A percentile compares a stretch with the other conserved stretches of the same genome.
These are phyloP conservation scores for Salix arbutifolia DNA, from an alignment of 345 rosid genomes.

Conservation along the genomic window DNA sequence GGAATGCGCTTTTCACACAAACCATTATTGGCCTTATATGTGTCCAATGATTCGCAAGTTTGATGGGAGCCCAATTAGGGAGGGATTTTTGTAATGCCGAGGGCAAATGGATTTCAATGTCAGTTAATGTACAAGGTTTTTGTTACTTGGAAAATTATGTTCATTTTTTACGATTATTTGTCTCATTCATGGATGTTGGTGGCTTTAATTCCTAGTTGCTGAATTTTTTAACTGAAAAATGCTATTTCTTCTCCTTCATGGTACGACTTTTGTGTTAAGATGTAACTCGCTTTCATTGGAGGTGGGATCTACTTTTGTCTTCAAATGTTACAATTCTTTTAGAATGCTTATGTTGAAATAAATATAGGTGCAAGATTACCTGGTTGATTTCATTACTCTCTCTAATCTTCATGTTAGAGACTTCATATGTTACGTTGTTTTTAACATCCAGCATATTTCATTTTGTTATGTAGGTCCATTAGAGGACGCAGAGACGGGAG, in stretches of 20 bases:
- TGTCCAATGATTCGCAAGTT: background rate
- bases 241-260: background rate
- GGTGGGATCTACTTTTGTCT: background rate
- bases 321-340: background rate
- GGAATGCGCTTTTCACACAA: background rate
- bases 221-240: background rate
- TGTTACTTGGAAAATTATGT: background rate
- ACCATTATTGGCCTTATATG: background rate
- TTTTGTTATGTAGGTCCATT: conserved; percentile 11
- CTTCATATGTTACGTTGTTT: background rate
- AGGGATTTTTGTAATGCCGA: background rate
- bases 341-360: too few relatives aligned
- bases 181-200: background rate
- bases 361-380: background rate
- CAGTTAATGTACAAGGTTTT: background rate
- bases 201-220: background rate
- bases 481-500: conserved; percentile 18
- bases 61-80: background rate
- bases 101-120: background rate
- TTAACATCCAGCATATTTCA: background rate
- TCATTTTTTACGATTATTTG: background rate
- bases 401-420: background rate
- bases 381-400: background rate
- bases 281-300: background rate
- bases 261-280: background rate